phyloP scores from a whole-genome alignment of 495 filamentous ascomycete species.

The Xylaria scruposa region DNA sequence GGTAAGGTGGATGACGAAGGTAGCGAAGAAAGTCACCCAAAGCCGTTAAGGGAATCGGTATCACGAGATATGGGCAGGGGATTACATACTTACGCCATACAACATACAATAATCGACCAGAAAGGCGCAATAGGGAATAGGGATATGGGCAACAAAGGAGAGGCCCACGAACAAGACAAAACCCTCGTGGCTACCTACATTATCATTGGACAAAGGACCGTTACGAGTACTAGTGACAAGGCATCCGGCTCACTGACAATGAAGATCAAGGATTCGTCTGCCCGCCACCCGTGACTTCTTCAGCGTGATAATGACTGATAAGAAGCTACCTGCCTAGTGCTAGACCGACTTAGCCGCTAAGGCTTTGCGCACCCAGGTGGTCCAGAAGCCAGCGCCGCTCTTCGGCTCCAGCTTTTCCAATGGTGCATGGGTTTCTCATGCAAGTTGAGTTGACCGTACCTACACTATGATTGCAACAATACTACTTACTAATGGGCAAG shows the following conservation, averaged over 20 bases:
- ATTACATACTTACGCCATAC: slow-evolving; percentile 16
- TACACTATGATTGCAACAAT: slow-evolving; percentile 1
- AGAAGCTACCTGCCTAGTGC: slow-evolving; percentile 26
- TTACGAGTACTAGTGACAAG: slow-evolving; percentile 6
- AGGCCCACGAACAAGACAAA: not conserved
- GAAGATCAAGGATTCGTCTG: slow-evolving; percentile 39
- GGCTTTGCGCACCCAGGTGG: not conserved
- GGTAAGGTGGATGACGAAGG: slow-evolving; percentile 24
- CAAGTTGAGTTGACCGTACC: not conserved
- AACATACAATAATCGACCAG: slow-evolving; percentile 14
- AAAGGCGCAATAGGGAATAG: slow-evolving; percentile 23
- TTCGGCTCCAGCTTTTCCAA: not conserved
- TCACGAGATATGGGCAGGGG: slow-evolving; percentile 27
- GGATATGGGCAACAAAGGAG: not conserved
- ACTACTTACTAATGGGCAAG: not conserved
- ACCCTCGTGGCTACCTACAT: not conserved
- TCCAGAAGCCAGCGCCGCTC: slow-evolving; percentile 7
- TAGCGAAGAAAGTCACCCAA: slow-evolving; percentile 27
- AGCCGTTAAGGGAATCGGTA: slow-evolving; percentile 8
- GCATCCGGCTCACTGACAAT: slow-evolving; percentile 9
- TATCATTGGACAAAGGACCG: not conserved
- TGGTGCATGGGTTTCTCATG: not conserved
- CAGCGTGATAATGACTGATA: slow-evolving; percentile 42
- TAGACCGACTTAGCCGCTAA: slow-evolving; percentile 13
- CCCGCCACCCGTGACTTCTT: slow-evolving; percentile 38